phyloP scores from a whole-genome alignment of 2,329 filamentous ascomycete genomes.

The Aureobasidium sp. region DNA sequence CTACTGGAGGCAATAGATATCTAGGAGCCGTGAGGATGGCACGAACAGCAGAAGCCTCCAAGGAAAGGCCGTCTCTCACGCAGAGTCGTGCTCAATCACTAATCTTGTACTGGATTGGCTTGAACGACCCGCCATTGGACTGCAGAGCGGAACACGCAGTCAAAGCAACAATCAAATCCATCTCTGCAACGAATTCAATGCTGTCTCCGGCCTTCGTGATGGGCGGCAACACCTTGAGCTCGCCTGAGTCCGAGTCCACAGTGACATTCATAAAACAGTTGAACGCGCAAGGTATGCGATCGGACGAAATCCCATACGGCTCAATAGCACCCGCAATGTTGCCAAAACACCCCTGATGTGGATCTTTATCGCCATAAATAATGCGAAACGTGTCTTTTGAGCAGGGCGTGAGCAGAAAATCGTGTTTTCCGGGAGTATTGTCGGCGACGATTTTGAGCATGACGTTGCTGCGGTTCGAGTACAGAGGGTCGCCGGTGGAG shows the following conservation, averaged over 20 bases:
- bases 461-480: constrained; percentile 21
- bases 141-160: constrained; percentile 23
- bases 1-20: too few species aligned
- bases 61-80: background rate
- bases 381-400: constrained; percentile 23
- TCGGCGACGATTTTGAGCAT: constrained; percentile 15
- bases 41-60: too few species aligned
- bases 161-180: constrained; percentile 24
- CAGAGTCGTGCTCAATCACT: background rate
- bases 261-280: constrained; percentile 27
- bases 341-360: constrained; percentile 25
- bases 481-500: constrained; percentile 20
- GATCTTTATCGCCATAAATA: constrained; percentile 24
- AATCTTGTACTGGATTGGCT: constrained; percentile 20
- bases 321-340: constrained; percentile 22
- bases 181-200: constrained; percentile 24
- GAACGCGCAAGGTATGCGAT: constrained; percentile 24
- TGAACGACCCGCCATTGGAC: constrained; percentile 23
- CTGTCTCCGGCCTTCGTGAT: constrained; percentile 23
- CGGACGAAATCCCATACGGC: constrained; percentile 20
- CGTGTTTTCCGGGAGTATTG: constrained; percentile 19
- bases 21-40: too few species aligned
- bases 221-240: constrained; percentile 22
- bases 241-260: constrained; percentile 22
- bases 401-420: constrained; percentile 23